Evolutionary conservation across 192 early-diverging fungal genomes (phyloP).

Genomic region (Chytriomyces confervae): DNA sequence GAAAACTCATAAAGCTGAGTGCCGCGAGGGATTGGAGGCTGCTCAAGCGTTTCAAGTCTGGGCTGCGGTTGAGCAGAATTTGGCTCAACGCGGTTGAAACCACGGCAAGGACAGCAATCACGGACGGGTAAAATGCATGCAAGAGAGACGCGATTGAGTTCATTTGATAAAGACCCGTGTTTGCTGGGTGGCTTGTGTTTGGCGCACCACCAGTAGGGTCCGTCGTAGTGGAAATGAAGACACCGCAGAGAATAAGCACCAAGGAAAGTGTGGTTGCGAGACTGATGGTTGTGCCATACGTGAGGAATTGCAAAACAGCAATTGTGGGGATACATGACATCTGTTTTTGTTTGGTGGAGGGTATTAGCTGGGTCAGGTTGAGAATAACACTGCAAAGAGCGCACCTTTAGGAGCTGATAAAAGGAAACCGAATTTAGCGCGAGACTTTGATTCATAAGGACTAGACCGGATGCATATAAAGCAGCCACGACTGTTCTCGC

Average conservation of each 20-base stretch:
- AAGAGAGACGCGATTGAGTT: neutral
- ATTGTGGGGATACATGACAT: constrained; percentile 28
- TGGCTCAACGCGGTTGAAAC: constrained; percentile 7
- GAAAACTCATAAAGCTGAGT: constrained; percentile 18
- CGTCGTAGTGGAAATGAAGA: constrained; percentile 4
- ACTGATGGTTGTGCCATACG: constrained; percentile 7
- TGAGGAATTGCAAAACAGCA: constrained; percentile 18
- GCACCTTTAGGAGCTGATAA: constrained; percentile 28
- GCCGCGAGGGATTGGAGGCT: constrained; percentile 16
- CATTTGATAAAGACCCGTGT: neutral
- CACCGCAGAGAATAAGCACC: constrained; percentile 10
- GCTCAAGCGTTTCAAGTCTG: constrained; percentile 12
- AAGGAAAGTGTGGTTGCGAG: neutral
- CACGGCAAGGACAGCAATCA: constrained; percentile 9
- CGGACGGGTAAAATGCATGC: neutral
- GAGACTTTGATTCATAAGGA: constrained; percentile 25
- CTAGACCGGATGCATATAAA: constrained; percentile 14
- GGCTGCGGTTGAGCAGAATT: constrained; percentile 11
- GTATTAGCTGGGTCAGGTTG: neutral
- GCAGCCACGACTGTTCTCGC: neutral
- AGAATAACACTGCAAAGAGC: neutral
- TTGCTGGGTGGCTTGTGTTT: neutral
- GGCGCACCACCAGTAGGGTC: neutral
- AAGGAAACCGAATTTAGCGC: constrained; percentile 13
- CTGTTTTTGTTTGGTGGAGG: neutral